phyloP scores from a whole-genome alignment of 2,329 filamentous ascomycete genomes.

The Coniella vitis region DNA sequence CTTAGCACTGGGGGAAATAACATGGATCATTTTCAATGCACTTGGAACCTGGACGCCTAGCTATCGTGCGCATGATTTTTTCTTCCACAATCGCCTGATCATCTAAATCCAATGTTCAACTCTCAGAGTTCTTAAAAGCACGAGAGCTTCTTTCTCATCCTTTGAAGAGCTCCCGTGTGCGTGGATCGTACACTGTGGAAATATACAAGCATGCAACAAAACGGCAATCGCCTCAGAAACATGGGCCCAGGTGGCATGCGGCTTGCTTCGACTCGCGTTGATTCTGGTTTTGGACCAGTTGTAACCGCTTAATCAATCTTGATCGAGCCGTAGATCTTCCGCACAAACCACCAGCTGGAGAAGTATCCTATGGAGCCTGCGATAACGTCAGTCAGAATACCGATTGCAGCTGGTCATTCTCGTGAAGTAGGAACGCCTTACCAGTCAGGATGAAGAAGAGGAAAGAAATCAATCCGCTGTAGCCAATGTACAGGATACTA shows the following conservation, averaged over 20 bases:
- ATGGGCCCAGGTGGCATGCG: too few relatives aligned
- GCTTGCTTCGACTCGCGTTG: background rate
- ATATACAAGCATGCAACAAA: slow-evolving; percentile 9
- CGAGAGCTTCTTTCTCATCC: too few relatives aligned
- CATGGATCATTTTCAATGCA: slow-evolving; percentile 1
- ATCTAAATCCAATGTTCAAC: background rate
- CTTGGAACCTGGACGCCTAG: slow-evolving; percentile 6
- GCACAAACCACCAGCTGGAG: slow-evolving; percentile 87
- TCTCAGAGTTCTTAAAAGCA: background rate
- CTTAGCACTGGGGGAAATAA: background rate
- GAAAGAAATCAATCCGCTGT: slow-evolving; percentile 82
- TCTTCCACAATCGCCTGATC: background rate
- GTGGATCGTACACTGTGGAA: slow-evolving; percentile 15
- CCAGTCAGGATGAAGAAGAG: slow-evolving; percentile 91
- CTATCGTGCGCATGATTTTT: background rate
- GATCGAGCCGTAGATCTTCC: slow-evolving; percentile 93
- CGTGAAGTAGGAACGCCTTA: slow-evolving; percentile 42
- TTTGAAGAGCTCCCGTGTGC: background rate
- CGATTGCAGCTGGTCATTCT: slow-evolving; percentile 46
- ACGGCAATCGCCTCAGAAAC: too few relatives aligned
- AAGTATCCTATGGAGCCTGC: slow-evolving; percentile 92
- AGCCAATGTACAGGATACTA: slow-evolving; percentile 87
- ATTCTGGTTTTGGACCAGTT: background rate
- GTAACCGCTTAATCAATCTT: slow-evolving; percentile 71
- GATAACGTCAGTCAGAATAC: slow-evolving; percentile 16